Evolutionary conservation across 257 asterid species (phyloP), one percentile per base, ranked within the genome.

Genomic region (Nicotiana obtusifolia): DNA sequence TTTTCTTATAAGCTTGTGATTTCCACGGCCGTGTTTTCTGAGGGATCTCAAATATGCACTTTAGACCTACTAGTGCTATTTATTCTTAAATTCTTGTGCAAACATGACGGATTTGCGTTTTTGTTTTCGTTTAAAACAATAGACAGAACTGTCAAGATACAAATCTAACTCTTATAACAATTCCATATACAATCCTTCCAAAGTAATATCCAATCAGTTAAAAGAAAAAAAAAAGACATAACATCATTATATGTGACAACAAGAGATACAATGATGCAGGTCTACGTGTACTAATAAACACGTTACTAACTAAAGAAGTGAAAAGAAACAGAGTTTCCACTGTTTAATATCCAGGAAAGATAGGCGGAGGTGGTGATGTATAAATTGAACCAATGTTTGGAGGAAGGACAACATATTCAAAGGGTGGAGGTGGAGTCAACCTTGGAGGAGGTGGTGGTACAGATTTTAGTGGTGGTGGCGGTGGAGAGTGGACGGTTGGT

Each of bases 321-420:
- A 14, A 44, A 71, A 22, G 14, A 71, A 7, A 44, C 15, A 0
- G 24, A 44, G 62, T 15, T 7, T 73, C 57, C 41, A 33, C 76
- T 53, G 57, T 20, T 81, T 53, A 67, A 81, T 81, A 81, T 71
- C 83, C 83, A 30, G 76, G 41, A 68, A 81, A 67, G 13, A 81
- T 67, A 0, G 83, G 79, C n/a, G 83, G 83, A 0, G 79, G 83
- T 67, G 83, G 83, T 14, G 83, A 81, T 53, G 83, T 68, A 26
- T 81, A 81, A 65, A 65, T 53, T 41, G 77, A 81, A 47, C 79
- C 83, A 10, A 81, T 65, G 76, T 49, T 67, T 19, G 57, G 79
- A 59, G 83, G 79, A 26, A 67, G 83, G 54, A 66, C 26, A 31
- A 81, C n/a, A 60, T 67, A 17, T 1, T 37, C 52, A n/a, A 80